Percentiles rank a stretch among this genome's conserved stretches.
These are phyloP conservation scores for Malus hybrid DNA, from an alignment of 331 rosid genomes.

Conservation along the genomic window DNA sequence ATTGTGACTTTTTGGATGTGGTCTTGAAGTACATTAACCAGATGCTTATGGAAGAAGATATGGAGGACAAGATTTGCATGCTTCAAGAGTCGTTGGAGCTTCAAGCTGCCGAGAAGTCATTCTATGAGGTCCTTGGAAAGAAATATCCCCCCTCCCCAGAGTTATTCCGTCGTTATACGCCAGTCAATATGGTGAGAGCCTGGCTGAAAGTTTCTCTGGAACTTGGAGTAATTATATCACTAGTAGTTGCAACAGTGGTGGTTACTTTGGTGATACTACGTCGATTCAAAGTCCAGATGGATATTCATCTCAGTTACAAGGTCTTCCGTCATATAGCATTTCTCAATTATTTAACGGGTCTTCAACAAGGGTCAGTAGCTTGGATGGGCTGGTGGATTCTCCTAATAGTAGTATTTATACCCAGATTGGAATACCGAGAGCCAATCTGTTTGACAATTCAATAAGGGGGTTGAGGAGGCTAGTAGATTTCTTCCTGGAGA, in stretches of 20 bases:
- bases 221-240: constrained; percentile 20
- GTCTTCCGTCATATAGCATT: constrained; percentile 24
- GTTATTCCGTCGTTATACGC: constrained; percentile 10
- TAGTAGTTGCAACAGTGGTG: constrained; percentile 28
- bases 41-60: constrained; percentile 96
- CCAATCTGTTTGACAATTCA: constrained; percentile 74
- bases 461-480: constrained; percentile 86
- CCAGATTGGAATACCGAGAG: constrained; percentile 47
- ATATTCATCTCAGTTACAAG: constrained; percentile 20
- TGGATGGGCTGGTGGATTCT: constrained; percentile 58
- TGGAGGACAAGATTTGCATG: constrained; percentile 81
- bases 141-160: constrained; percentile 66
- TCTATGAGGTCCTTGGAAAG: constrained; percentile 83
- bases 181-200: constrained; percentile 29
- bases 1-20: constrained; percentile 87
- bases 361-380: constrained; percentile 46
- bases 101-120: constrained; percentile 83
- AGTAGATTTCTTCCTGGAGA: constrained; percentile 68
- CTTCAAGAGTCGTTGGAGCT: constrained; percentile 88
- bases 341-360: constrained; percentile 48
- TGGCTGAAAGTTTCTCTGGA: constrained; percentile 24
- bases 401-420: constrained; percentile 41
- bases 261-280: constrained; percentile 24
- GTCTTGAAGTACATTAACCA: constrained; percentile 72
- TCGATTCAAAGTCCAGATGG: constrained; percentile 23